These are phyloP conservation scores for Tylopilus rubrobrunneus DNA, from an alignment of 768 basidiomycete species.

Conservation along the genomic window DNA sequence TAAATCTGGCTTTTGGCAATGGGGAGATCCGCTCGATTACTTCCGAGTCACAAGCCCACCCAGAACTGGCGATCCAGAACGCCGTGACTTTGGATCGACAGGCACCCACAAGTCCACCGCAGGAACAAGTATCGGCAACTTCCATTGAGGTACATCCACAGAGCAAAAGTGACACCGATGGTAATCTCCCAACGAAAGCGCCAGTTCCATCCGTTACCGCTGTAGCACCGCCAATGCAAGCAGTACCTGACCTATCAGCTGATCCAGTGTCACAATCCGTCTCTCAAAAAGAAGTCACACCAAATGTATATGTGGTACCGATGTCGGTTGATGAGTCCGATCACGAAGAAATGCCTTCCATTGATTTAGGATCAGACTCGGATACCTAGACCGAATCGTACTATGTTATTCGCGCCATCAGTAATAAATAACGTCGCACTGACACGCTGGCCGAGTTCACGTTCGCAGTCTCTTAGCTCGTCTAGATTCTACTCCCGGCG, in stretches of 20 bases:
- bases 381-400: constrained; percentile 35
- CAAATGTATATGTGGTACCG: neutral
- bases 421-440: neutral
- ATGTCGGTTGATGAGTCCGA: constrained; percentile 44
- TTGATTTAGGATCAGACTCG: constrained; percentile 78
- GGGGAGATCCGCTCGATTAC: neutral
- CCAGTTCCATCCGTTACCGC: neutral
- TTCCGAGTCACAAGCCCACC: constrained; percentile 1
- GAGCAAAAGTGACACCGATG: neutral
- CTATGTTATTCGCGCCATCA: neutral
- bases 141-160: constrained; percentile 1
- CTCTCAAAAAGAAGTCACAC: constrained; percentile 4
- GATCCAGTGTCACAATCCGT: neutral
- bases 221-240: neutral
- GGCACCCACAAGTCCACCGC: neutral
- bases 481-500: neutral
- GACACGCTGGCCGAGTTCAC: neutral
- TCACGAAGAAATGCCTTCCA: constrained; percentile 72
- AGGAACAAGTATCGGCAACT: neutral
- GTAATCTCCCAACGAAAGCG: neutral
- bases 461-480: constrained; percentile 16
- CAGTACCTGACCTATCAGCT: neutral
- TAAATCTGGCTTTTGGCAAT: constrained; percentile 34
- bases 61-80: neutral
- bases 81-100: neutral